A percentile compares a stretch with the other conserved stretches of the same genome.
Conservation (phyloP, 108 stramenopile species). For the Craspedostauros australis region DNA sequence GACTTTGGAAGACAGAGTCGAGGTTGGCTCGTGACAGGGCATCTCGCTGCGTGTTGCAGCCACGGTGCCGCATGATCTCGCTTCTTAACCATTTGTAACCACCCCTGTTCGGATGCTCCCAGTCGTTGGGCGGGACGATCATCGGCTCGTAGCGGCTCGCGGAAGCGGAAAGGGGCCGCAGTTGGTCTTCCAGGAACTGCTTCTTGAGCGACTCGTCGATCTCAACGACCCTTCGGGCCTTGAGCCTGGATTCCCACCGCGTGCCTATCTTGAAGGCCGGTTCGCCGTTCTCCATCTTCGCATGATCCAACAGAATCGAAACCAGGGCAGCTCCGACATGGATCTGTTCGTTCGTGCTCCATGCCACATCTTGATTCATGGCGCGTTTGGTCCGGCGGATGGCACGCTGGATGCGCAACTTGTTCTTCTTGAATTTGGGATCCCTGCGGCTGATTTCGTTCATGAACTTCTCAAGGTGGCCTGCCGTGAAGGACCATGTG, state of each 20-base stretch:
- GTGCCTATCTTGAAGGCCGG: constrained; percentile 51
- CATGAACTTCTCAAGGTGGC: constrained; percentile 44
- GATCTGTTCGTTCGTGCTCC: constrained; percentile 60
- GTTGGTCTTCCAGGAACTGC: constrained; percentile 35
- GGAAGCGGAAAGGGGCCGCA: constrained; percentile 26
- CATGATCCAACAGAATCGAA: constrained; percentile 52
- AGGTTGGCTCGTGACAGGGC: constrained; percentile 66
- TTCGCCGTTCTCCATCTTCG: constrained; percentile 38
- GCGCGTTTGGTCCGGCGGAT: constrained; percentile 41
- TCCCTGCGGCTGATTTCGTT: constrained; percentile 45
- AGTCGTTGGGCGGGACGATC: constrained; percentile 85
- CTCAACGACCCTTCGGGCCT: constrained; percentile 26
- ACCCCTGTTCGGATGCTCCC: constrained; percentile 65
- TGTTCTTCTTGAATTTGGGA: constrained; percentile 30
- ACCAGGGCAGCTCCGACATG: constrained; percentile 84
- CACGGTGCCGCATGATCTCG: constrained; percentile 73
- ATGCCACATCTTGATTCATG: constrained; percentile 38
- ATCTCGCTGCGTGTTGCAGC: constrained; percentile 57
- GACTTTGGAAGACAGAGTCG: constrained; percentile 68
- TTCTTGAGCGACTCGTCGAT: constrained; percentile 39
- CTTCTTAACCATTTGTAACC: constrained; percentile 69
- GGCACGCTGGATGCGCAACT: constrained; percentile 25
- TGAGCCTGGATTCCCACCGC: constrained; percentile 29
- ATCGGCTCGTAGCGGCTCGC: constrained; percentile 82
- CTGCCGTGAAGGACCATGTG: constrained; percentile 46